Evolutionary conservation across 2,329 filamentous ascomycete species (phyloP).

Genomic region (Pestalotiopsis sp.): DNA sequence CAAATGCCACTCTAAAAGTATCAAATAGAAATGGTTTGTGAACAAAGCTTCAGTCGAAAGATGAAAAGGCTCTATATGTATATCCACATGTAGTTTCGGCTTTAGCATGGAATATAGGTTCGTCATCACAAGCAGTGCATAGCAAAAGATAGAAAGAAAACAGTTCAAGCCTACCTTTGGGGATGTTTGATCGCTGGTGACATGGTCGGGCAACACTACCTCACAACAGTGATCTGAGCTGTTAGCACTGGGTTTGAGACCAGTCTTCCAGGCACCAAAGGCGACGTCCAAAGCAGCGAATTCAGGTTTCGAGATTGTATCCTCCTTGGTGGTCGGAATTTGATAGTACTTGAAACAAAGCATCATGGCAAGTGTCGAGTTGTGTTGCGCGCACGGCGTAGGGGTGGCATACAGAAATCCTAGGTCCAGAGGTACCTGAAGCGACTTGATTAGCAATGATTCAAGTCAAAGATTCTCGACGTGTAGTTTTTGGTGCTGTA

Average conservation of each 20-base stretch:
- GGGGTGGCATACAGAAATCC: not conserved
- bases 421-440: not conserved
- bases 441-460: not conserved
- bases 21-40: slow-evolving; percentile 28
- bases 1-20: slow-evolving; percentile 17
- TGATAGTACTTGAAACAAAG: slow-evolving; percentile 43
- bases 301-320: slow-evolving; percentile 25
- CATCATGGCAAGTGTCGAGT: slow-evolving; percentile 35
- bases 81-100: slow-evolving; percentile 71
- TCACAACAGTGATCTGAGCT: not conserved
- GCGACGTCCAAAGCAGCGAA: slow-evolving; percentile 12
- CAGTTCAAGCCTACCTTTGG: not conserved
- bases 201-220: not conserved
- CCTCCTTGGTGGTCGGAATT: slow-evolving; percentile 47
- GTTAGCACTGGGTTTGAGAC: not conserved
- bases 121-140: slow-evolving; percentile 62
- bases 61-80: slow-evolving; percentile 74
- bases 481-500: slow-evolving; percentile 8
- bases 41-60: slow-evolving; percentile 72
- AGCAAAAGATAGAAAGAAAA: slow-evolving; percentile 19
- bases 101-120: slow-evolving; percentile 78
- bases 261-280: not conserved
- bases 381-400: not conserved
- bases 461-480: slow-evolving; percentile 5
- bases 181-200: slow-evolving; percentile 20